Evolutionary conservation across 2,329 filamentous ascomycete genomes (phyloP).

Genomic region (Trichophyton schoenleinii): DNA sequence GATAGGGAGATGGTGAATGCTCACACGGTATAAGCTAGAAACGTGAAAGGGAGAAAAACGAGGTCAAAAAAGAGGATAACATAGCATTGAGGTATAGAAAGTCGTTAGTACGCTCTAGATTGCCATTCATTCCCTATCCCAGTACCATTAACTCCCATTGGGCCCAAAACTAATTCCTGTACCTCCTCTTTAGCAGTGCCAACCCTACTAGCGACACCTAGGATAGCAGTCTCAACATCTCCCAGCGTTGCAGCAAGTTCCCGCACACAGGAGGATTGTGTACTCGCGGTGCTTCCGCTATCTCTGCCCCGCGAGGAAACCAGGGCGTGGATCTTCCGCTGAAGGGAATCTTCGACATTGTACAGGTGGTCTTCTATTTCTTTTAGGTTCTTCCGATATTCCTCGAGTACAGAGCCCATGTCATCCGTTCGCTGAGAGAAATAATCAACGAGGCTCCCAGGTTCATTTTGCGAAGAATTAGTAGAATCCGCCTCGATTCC

Average conservation of each 20-base stretch:
- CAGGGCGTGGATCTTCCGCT: conserved; percentile 48
- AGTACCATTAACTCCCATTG: conserved; percentile 11
- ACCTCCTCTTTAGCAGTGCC: conserved; percentile 49
- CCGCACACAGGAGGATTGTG: conserved; percentile 33
- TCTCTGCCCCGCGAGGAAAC: conserved; percentile 31
- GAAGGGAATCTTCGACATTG: conserved; percentile 48
- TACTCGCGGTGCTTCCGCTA: conserved; percentile 25
- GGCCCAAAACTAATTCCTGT: conserved; percentile 43
- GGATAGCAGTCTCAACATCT: conserved; percentile 53
- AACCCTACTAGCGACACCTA: conserved; percentile 50
- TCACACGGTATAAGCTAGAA: background rate
- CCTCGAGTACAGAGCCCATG: conserved; percentile 45
- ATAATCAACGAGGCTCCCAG: conserved; percentile 49
- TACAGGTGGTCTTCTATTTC: conserved; percentile 56
- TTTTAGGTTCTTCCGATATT: conserved; percentile 46
- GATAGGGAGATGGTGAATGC: background rate
- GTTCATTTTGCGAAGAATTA: conserved; percentile 39
- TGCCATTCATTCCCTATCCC: conserved; percentile 9
- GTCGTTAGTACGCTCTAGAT: background rate
- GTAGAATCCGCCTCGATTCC: conserved; percentile 31
- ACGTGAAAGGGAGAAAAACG: background rate
- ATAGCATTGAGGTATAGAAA: background rate
- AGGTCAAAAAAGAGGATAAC: background rate
- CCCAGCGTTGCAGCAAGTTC: conserved; percentile 47
- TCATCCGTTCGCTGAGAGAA: conserved; percentile 52